Conservation (phyloP, 805 yeast genomes). For the Candida glaebosa region DNA sequence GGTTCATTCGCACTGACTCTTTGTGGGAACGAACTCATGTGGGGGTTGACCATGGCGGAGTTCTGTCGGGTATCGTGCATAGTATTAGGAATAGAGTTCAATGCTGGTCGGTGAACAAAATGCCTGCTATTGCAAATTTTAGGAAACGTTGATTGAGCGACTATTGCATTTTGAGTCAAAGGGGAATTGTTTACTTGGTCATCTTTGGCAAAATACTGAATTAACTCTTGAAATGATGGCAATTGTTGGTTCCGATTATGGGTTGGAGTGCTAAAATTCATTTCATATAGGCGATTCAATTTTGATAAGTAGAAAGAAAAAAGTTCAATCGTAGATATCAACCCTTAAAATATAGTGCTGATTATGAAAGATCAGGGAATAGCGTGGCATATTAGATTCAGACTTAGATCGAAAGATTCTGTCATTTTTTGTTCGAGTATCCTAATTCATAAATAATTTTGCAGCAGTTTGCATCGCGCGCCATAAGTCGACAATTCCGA, state of each 20-base stretch:
- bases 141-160: not conserved
- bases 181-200: not conserved
- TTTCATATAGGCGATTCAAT: not conserved
- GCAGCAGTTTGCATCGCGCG: slow-evolving; percentile 1
- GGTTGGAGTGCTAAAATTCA: not conserved
- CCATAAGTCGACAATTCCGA: not conserved
- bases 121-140: not conserved
- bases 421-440: not conserved
- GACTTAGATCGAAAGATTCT: not conserved
- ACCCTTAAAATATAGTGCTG: not conserved
- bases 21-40: not conserved
- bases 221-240: slow-evolving; percentile 5
- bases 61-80: not conserved
- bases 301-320: not conserved
- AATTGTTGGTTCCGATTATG: slow-evolving; percentile 1
- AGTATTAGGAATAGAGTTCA: not conserved
- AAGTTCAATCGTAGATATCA: not conserved
- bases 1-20: not conserved
- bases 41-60: not conserved
- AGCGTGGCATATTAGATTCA: not conserved
- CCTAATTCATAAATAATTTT: not conserved
- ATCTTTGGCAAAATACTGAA: not conserved
- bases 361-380: not conserved
- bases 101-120: not conserved
- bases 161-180: not conserved